Percentiles rank a stretch among this genome's conserved stretches.
Conservation (phyloP, 148 eudicot genomes). For the Camellia lanceoleosa region DNA sequence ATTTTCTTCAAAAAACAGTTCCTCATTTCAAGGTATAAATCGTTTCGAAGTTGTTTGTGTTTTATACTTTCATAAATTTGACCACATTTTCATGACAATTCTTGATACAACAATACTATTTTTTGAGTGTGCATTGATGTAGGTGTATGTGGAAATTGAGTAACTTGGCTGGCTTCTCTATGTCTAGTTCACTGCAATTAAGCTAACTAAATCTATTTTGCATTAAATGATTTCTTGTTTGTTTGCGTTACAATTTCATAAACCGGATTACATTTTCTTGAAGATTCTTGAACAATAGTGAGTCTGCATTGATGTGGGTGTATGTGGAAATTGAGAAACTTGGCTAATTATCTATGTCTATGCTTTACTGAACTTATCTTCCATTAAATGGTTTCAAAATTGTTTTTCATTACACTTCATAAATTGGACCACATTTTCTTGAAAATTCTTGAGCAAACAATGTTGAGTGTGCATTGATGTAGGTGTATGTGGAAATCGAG, state of each 20-base stretch:
- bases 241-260: not conserved
- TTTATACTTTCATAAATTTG: not conserved
- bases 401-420: not conserved
- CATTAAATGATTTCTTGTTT: not conserved
- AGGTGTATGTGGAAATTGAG: not conserved
- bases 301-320: no score
- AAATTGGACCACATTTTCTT: not conserved
- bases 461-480: not conserved
- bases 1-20: slow-evolving; percentile 71
- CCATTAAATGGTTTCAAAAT: not conserved
- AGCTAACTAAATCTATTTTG: not conserved
- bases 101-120: no score
- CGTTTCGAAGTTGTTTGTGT: not conserved
- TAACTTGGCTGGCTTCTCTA: not conserved
- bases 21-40: slow-evolving; percentile 81
- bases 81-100: no score
- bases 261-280: not conserved
- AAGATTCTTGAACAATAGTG: not conserved
- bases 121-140: not conserved
- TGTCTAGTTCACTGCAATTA: not conserved
- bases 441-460: no score
- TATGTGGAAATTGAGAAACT: not conserved
- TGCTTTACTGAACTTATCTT: not conserved
- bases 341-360: not conserved
- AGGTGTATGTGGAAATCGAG: not conserved